phyloP scores from a whole-genome alignment of 176 grass and related monocot genomes.

The Oryza coarctata region DNA sequence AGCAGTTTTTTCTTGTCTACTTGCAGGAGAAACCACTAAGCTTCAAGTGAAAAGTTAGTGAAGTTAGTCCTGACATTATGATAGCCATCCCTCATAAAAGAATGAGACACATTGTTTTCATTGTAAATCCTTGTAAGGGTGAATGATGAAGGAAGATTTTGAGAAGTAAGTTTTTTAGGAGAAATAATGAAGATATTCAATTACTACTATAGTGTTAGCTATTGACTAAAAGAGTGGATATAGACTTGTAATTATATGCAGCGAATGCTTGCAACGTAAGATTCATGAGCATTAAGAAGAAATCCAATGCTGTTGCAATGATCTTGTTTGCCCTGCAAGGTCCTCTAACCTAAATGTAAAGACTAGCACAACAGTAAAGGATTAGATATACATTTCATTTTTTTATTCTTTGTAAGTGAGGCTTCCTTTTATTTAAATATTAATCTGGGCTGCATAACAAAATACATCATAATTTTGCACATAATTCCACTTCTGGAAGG shows the following conservation, averaged over 20 bases:
- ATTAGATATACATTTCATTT: neutral
- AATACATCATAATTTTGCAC: slow-evolving; percentile 7
- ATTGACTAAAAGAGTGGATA: slow-evolving; percentile 3
- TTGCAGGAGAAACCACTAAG: slow-evolving; percentile 44
- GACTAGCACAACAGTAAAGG: neutral
- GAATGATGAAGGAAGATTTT: neutral
- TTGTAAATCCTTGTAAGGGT: neutral
- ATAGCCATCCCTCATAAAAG: slow-evolving; percentile 5
- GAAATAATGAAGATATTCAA: neutral
- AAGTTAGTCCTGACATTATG: slow-evolving; percentile 22
- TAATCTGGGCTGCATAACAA: neutral
- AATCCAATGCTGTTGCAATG: neutral
- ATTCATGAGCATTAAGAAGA: neutral
- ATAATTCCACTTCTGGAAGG: slow-evolving; percentile 15
- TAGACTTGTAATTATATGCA: neutral
- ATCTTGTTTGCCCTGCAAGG: slow-evolving; percentile 26
- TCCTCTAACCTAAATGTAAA: neutral
- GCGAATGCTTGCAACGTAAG: neutral
- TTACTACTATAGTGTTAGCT: neutral
- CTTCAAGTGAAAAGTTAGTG: slow-evolving; percentile 42
- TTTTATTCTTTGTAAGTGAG: neutral
- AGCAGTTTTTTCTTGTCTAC: slow-evolving; percentile 41
- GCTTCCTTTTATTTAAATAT: neutral
- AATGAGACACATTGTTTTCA: neutral
- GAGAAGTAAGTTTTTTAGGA: neutral